Evolutionary conservation across 305 asterid genomes (phyloP), one percentile per base, ranked within the genome.

Genomic region (Solanum aculeatissimum): DNA sequence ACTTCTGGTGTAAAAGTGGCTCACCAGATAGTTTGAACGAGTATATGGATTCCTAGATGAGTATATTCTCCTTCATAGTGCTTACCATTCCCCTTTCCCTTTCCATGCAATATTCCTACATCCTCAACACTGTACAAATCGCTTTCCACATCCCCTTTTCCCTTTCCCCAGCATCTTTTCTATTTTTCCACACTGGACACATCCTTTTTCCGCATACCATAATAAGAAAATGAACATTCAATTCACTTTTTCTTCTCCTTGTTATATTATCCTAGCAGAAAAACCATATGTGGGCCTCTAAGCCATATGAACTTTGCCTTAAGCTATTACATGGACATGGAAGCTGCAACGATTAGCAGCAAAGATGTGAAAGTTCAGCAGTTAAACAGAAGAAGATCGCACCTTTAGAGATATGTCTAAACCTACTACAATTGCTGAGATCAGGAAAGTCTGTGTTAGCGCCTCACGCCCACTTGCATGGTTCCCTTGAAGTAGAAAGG

Each of bases 391-490:
- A 69, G 45, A 60, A 38, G 43, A 25, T 74, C 14, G 55, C 80
- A 89, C 91, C 91, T 89, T 89, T 49, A 89, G 88, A 87, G 84
- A 81, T 62, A 87, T 84, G 53, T 89, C 91, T 83, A 87, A n/a
- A 42, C 91, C 91, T 45, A 89, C 87, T 78, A 86, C 85, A 57
- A 89, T 79, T 63, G 90, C 87, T 45, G 91, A 87, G 85, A 89
- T 88, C 32, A 86, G 86, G 81, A 89, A 89, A 25, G 91, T 89
- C 55, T 88, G 86, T 13, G 88, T 89, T 78, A 89, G 81, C 75
- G 90, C 91, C 72, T 89, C 91, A 74, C 85, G 89, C 27, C 91
- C 91, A 84, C 88, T 87, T 13, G 91, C 87, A 84, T 87, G 85
- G 84, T 87, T 89, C 66, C 91, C 91, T 89, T 86, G 91, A 66